These are phyloP conservation scores for Cystobasidium sp. DNA, from an alignment of 1,284 basidiomycete species.

Conservation along the genomic window DNA sequence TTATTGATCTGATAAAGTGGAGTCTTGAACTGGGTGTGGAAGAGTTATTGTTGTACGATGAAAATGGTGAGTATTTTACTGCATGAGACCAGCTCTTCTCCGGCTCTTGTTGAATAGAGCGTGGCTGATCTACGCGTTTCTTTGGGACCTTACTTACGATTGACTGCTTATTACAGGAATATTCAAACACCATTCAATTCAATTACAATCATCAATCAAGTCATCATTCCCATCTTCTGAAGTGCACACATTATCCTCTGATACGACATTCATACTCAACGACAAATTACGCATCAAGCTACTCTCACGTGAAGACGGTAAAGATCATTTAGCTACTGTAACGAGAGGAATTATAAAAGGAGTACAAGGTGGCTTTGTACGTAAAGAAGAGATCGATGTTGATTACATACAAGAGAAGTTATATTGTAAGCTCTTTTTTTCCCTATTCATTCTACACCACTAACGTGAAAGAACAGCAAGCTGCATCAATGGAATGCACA, in stretches of 20 bases:
- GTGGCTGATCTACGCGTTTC: neutral
- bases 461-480: no score
- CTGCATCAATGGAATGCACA: no score
- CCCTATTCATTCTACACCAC: neutral
- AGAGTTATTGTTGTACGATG: conserved; percentile 47
- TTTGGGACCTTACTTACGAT: neutral
- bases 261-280: conserved; percentile 12
- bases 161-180: conserved; percentile 13
- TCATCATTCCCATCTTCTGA: neutral
- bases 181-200: conserved; percentile 11
- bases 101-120: neutral
- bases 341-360: conserved; percentile 24
- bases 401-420: conserved; percentile 39
- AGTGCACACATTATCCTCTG: conserved; percentile 1
- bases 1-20: conserved; percentile 44
- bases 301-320: conserved; percentile 35
- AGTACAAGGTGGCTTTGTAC: conserved; percentile 11
- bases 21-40: conserved; percentile 40
- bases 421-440: conserved; percentile 40
- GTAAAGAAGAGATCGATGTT: conserved; percentile 14
- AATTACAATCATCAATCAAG: conserved; percentile 6
- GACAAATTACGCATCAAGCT: conserved; percentile 27
- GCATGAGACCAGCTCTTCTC: neutral
- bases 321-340: conserved; percentile 33
- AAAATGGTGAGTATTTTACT: conserved; percentile 37